Percentiles rank a stretch among this genome's conserved stretches.
Conservation (phyloP, 805 yeast genomes). For the Candida insectorum region DNA sequence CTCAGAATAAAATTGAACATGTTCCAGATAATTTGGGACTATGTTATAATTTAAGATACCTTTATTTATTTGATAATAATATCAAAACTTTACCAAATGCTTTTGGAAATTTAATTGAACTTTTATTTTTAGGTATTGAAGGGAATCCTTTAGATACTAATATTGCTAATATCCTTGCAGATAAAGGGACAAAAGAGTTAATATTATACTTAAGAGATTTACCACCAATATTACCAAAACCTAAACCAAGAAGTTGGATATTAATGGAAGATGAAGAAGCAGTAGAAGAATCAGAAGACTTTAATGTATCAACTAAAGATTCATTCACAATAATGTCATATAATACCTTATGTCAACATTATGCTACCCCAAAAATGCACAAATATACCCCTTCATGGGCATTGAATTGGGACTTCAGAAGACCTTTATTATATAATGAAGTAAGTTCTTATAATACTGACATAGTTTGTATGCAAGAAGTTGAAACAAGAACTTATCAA, state of each 20-base stretch:
- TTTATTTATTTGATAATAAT: conserved; percentile 86
- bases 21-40: conserved; percentile 86
- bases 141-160: conserved; percentile 81
- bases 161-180: conserved; percentile 64
- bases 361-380: conserved; percentile 88
- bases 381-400: conserved; percentile 98
- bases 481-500: conserved; percentile 80
- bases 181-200: conserved; percentile 81
- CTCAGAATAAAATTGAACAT: conserved; percentile 65
- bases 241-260: conserved; percentile 81
- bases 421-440: conserved; percentile 71
- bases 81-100: conserved; percentile 73
- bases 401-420: conserved; percentile 86
- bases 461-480: conserved; percentile 90
- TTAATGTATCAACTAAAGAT: conserved; percentile 20
- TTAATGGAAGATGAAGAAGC: conserved; percentile 77
- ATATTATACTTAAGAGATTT: conserved; percentile 79
- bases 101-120: conserved; percentile 79
- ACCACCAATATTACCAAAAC: conserved; percentile 56
- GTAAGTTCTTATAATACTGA: conserved; percentile 65
- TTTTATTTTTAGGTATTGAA: conserved; percentile 86
- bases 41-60: conserved; percentile 72
- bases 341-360: conserved; percentile 92
- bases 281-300: conserved; percentile 28
- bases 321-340: conserved; percentile 79